Evolutionary conservation across 78 protist species (phyloP).

Genomic region (Dictyostelium citrinum): DNA sequence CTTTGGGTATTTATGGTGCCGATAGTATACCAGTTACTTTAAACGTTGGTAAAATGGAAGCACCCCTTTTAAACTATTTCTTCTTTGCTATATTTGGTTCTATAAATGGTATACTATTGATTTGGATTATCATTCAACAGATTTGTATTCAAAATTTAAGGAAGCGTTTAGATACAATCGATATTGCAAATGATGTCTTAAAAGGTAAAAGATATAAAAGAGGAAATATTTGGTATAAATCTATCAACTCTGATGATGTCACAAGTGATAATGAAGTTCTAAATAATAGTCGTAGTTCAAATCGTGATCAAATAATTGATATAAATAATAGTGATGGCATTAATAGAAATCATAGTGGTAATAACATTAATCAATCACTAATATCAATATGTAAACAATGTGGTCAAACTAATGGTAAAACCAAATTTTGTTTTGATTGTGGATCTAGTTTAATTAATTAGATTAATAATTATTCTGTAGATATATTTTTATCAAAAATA

Average conservation of each 20-base stretch:
- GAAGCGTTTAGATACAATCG: constrained; percentile 41
- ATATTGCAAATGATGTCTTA: constrained; percentile 13
- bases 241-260: not conserved
- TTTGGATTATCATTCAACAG: constrained; percentile 8
- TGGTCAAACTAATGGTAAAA: constrained; percentile 48
- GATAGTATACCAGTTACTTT: constrained; percentile 26
- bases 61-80: constrained; percentile 26
- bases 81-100: not conserved
- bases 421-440: constrained; percentile 34
- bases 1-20: constrained; percentile 11
- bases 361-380: not conserved
- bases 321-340: not conserved
- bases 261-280: not conserved
- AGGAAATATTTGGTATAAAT: constrained; percentile 49
- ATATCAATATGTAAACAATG: constrained; percentile 1
- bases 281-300: not conserved
- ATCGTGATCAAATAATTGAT: not conserved
- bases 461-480: not conserved
- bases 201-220: constrained; percentile 33
- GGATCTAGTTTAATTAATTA: not conserved
- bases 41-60: not conserved
- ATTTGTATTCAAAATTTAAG: not conserved
- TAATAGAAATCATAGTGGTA: not conserved
- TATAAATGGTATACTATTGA: not conserved
- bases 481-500: too few relatives aligned